Base-by-base conservation (phyloP, 129 eudicot genomes). In the Saposhnikovia divaricata region DNA sequence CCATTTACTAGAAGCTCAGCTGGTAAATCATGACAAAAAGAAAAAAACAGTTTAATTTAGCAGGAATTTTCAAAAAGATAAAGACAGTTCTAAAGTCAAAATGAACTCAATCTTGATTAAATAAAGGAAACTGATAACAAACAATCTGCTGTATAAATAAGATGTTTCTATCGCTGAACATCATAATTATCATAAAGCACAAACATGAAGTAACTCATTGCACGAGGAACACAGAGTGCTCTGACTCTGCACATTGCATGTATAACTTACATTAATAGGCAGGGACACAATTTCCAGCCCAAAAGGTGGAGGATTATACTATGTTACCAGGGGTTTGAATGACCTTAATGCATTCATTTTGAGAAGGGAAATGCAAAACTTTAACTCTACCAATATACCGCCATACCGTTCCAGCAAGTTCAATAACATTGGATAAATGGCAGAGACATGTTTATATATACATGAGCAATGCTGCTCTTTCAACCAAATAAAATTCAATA, bases 1-100 rank as follows among this genome's bases (percentile, higher is more conserved):
- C 99, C 99, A 34, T 96, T 90, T 81, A 96, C 99, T 79, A 82
- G 88, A 81, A 96, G 85, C 87, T 96, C 99, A 74, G 99, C 99
- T 96, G 89, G 76, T 76, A 80, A 77, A 66, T 19, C 63, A 81
- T 66, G 72, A 23, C 42, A 75, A 31, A n/a, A 73, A 74, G 21
- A 66, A 37, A 10, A 70, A 34, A 1, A 66, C 0, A 55, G 65
- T 21, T 57, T n/a, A n/a, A n/a, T n/a, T n/a, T n/a, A n/a, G n/a
- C n/a, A n/a, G n/a, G n/a, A n/a, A n/a, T n/a, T n/a, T n/a, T n/a
- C 42, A 75, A 31, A n/a, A 73, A 74, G 21, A 66, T 70, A 10
- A 70, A 34, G 4, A 66, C 0, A 55, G 65, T 21, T 57, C 8
- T 23, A 8, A 23, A 23, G 28, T 23, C 66, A 2, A 57, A 23